Evolutionary conservation across 352 stramenopile species (phyloP).

Genomic region (Thraustochytrium striatum): DNA sequence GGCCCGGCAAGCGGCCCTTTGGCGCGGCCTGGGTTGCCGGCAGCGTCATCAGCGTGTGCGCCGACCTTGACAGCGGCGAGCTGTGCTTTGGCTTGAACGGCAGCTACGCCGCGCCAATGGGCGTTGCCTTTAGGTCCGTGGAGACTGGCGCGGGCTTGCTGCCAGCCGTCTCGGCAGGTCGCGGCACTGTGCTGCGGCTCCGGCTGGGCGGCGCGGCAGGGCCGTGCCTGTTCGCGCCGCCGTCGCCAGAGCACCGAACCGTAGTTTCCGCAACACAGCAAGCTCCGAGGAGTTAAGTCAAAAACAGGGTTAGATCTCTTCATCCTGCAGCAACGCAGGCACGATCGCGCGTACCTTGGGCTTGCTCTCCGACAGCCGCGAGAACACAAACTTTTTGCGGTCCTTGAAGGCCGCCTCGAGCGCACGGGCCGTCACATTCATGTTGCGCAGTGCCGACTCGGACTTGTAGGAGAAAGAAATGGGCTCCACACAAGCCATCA

Average conservation of each 20-base stretch:
- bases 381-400: no score
- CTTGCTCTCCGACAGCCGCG: no score
- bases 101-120: slow-evolving; percentile 14
- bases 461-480: not conserved
- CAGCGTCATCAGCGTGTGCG: slow-evolving; percentile 5
- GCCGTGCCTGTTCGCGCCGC: no score
- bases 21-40: not conserved
- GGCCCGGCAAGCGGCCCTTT: slow-evolving; percentile 15
- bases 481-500: not conserved
- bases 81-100: slow-evolving; percentile 27
- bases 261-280: no score
- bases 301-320: no score
- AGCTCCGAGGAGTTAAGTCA: no score
- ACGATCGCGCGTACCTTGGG: no score
- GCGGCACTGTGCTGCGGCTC: not conserved
- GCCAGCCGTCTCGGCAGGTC: slow-evolving; percentile 12
- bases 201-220: no score
- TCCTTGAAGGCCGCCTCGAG: not conserved
- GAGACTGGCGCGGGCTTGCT: not conserved
- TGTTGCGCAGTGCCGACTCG: not conserved
- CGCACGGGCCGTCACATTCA: not conserved
- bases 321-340: no score
- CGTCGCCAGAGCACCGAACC: no score
- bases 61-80: not conserved
- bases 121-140: not conserved